Conservation (phyloP, 1,284 basidiomycete genomes). For the Amylostereum areolatum region DNA sequence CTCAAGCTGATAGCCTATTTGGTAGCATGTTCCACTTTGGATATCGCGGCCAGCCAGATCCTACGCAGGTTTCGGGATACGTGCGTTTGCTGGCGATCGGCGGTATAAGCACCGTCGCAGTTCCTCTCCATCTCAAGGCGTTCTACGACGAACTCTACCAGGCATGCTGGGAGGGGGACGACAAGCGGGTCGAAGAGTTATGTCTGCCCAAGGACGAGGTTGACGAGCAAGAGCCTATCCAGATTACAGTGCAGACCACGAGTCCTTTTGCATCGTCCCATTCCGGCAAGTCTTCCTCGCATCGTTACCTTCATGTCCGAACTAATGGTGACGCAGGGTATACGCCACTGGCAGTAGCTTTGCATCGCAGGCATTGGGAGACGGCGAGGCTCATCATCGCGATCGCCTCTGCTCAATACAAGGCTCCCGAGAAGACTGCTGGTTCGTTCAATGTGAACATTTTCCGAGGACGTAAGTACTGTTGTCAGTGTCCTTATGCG, state of each 20-base stretch:
- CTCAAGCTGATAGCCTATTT: too few species aligned
- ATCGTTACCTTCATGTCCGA: too few species aligned
- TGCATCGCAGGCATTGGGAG: slow-evolving; percentile 40
- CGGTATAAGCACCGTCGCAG: too few species aligned
- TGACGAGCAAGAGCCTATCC: slow-evolving; percentile 27
- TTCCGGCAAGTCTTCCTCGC: too few species aligned
- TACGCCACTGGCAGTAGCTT: slow-evolving; percentile 43
- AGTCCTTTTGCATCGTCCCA: too few species aligned
- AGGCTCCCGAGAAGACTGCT: slow-evolving; percentile 31
- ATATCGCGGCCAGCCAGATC: too few species aligned
- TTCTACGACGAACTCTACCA: slow-evolving; percentile 45
- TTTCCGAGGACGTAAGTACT: slow-evolving; percentile 25
- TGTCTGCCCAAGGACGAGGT: slow-evolving; percentile 35
- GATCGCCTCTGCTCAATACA: slow-evolving; percentile 45
- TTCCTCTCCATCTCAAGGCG: slow-evolving; percentile 17
- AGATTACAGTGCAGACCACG: slow-evolving; percentile 31
- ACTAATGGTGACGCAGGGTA: too few species aligned
- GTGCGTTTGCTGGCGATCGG: too few species aligned
- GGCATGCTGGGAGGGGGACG: slow-evolving; percentile 42
- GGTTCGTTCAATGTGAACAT: slow-evolving; percentile 29
- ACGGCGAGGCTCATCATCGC: slow-evolving; percentile 46
- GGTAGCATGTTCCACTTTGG: too few species aligned
- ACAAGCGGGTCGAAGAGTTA: slow-evolving; percentile 38
- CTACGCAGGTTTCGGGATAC: too few species aligned
- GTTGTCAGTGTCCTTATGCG: not conserved